phyloP scores from a whole-genome alignment of 225 moss, liverwort and hornwort species.

The Physcomitrium patens region DNA sequence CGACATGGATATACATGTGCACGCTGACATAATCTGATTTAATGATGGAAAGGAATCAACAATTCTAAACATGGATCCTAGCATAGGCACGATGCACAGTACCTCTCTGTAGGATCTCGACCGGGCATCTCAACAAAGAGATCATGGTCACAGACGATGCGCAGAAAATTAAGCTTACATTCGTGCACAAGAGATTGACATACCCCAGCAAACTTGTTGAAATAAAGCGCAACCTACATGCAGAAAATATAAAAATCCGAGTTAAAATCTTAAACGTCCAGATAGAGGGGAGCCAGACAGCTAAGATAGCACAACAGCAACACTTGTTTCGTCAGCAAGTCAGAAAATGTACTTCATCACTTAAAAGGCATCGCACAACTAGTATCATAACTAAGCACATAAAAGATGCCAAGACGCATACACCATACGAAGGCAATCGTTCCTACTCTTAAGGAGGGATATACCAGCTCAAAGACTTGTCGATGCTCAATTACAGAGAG shows the following conservation, averaged over 20 bases:
- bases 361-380: neutral
- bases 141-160: slow-evolving; percentile 93
- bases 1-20: slow-evolving; percentile 17
- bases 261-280: slow-evolving; percentile 10
- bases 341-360: slow-evolving; percentile 12
- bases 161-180: slow-evolving; percentile 94
- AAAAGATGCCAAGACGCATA: neutral
- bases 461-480: slow-evolving; percentile 97
- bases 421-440: neutral
- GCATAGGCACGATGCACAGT: neutral
- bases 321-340: neutral
- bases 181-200: slow-evolving; percentile 91
- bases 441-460: slow-evolving; percentile 1
- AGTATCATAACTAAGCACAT: slow-evolving; percentile 9
- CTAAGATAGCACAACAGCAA: slow-evolving; percentile 9
- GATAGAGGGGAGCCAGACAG: neutral
- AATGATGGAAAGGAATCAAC: neutral
- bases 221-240: slow-evolving; percentile 85
- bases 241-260: slow-evolving; percentile 11
- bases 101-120: slow-evolving; percentile 96
- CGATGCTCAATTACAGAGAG: slow-evolving; percentile 93
- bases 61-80: neutral
- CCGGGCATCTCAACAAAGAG: slow-evolving; percentile 99
- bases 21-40: neutral
- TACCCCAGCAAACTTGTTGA: slow-evolving; percentile 89